phyloP scores from a whole-genome alignment of 2,329 filamentous ascomycete genomes.

The Calonectria hawksworthii region DNA sequence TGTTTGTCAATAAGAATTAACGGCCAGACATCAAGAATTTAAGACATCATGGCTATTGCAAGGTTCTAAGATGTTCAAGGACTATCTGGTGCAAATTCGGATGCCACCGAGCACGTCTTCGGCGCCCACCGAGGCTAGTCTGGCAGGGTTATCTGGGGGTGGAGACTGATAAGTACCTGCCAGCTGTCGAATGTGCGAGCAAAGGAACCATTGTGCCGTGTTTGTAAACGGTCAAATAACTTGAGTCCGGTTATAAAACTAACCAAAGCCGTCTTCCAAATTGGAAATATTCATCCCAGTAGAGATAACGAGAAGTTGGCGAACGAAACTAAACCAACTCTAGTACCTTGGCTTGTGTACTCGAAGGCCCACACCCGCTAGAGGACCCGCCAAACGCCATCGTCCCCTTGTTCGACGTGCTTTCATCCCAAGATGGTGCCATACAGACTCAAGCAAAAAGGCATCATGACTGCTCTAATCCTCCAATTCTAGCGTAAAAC shows the following conservation, averaged over 20 bases:
- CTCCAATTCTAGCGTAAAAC: neutral
- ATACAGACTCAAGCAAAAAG: neutral
- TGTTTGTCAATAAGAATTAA: neutral
- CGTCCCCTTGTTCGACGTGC: neutral
- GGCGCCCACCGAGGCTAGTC: neutral
- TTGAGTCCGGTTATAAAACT: neutral
- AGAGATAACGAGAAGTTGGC: neutral
- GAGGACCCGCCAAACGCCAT: slow-evolving; percentile 6
- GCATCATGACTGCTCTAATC: neutral
- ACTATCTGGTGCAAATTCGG: neutral
- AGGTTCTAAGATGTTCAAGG: neutral
- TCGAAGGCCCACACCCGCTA: neutral
- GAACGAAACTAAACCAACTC: neutral
- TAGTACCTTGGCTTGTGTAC: neutral
- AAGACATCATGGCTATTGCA: neutral
- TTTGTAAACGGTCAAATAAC: neutral
- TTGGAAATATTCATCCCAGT: neutral
- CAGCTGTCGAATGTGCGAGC: neutral
- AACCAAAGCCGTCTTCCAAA: neutral
- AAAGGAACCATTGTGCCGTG: neutral
- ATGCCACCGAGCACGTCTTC: slow-evolving; percentile 4
- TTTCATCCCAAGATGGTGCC: neutral
- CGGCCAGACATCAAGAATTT: neutral
- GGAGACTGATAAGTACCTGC: neutral
- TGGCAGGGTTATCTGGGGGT: neutral